These are phyloP conservation scores for Limonium bicolor DNA, from an alignment of 148 eudicot genomes.

Conservation along the genomic window DNA sequence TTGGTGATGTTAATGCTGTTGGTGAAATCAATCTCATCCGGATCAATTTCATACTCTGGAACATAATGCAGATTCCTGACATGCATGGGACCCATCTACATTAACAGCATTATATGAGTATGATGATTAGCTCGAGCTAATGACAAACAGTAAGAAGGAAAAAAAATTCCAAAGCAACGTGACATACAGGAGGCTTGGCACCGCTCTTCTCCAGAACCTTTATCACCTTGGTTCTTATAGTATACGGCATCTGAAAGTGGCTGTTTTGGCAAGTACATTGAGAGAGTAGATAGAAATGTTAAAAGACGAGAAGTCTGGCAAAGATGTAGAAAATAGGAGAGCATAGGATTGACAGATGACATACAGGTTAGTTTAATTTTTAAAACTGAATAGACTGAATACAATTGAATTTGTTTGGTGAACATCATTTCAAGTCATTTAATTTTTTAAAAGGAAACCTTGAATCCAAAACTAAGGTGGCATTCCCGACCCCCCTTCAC, in stretches of 20 bases:
- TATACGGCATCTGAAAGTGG: constrained; percentile 98
- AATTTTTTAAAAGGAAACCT: too few species aligned
- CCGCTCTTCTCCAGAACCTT: constrained; percentile 79
- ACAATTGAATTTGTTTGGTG: too few species aligned
- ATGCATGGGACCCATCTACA: constrained; percentile 66
- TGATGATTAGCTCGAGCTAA: too few species aligned
- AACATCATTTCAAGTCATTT: too few species aligned
- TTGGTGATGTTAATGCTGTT: constrained; percentile 48
- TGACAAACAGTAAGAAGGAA: neutral
- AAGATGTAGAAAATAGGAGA: too few species aligned
- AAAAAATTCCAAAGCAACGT: neutral
- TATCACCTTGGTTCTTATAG: constrained; percentile 67
- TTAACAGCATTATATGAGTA: neutral
- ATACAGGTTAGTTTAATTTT: too few species aligned
- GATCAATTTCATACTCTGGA: constrained; percentile 91
- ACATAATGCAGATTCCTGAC: constrained; percentile 59
- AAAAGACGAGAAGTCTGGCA: neutral
- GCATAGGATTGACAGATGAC: too few species aligned
- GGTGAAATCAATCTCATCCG: constrained; percentile 76
- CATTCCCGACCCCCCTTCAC: too few species aligned
- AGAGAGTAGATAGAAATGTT: too few species aligned
- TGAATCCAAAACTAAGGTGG: too few species aligned
- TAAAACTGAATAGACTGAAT: too few species aligned
- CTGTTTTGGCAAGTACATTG: constrained; percentile 31
- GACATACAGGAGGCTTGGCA: constrained; percentile 61